Evolutionary conservation across 2,329 filamentous ascomycete genomes (phyloP).

Genomic region (Aspergillus pseudonomiae): DNA sequence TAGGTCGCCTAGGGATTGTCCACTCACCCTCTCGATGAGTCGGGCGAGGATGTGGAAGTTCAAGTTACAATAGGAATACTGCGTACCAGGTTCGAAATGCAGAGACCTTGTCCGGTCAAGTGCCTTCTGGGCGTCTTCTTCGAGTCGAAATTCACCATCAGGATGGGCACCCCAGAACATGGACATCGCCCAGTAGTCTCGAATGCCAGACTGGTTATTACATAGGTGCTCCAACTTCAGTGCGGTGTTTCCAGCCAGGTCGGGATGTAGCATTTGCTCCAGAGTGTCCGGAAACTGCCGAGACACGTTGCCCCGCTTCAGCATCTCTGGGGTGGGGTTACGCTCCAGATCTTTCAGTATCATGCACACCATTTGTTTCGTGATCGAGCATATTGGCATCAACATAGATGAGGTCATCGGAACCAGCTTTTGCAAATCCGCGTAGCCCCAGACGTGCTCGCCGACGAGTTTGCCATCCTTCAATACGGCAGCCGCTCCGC

Average conservation of each 20-base stretch:
- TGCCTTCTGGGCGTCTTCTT: slow-evolving; percentile 31
- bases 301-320: slow-evolving; percentile 30
- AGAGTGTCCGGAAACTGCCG: slow-evolving; percentile 35
- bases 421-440: slow-evolving; percentile 44
- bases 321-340: slow-evolving; percentile 35
- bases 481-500: slow-evolving; percentile 47
- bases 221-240: slow-evolving; percentile 43
- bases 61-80: slow-evolving; percentile 49
- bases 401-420: slow-evolving; percentile 40
- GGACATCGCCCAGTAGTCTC: slow-evolving; percentile 52
- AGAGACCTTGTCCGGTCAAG: slow-evolving; percentile 38
- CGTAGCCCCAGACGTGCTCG: slow-evolving; percentile 48
- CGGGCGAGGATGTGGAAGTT: slow-evolving; percentile 48
- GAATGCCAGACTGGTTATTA: slow-evolving; percentile 49
- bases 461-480: slow-evolving; percentile 47
- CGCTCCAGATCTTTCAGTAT: slow-evolving; percentile 40
- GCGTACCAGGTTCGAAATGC: slow-evolving; percentile 48
- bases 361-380: slow-evolving; percentile 50
- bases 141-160: slow-evolving; percentile 44
- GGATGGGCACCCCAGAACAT: slow-evolving; percentile 48
- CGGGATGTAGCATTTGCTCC: slow-evolving; percentile 26
- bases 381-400: slow-evolving; percentile 52
- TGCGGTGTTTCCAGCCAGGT: slow-evolving; percentile 28
- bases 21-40: slow-evolving; percentile 43
- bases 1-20: slow-evolving; percentile 38